A percentile compares a stretch with the other conserved stretches of the same genome.
Conservation (phyloP, 23 red algal genomes). For the Gracilariopsis chorda region DNA sequence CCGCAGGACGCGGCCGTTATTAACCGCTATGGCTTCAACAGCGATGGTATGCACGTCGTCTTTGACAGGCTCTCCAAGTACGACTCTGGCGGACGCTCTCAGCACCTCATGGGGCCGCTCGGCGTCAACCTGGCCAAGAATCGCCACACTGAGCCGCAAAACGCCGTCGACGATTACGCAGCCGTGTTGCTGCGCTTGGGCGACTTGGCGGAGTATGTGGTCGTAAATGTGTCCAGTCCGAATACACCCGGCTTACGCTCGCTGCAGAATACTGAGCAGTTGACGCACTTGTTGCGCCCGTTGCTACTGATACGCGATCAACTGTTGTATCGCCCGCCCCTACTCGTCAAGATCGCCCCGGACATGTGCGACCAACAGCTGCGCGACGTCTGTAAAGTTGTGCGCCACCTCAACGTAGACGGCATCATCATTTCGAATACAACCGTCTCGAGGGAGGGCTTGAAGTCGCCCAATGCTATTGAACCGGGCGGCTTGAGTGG, state of each 20-base stretch:
- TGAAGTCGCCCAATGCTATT: neutral
- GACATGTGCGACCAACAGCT: slow-evolving; percentile 77
- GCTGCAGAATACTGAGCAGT: slow-evolving; percentile 53
- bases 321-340: slow-evolving; percentile 59
- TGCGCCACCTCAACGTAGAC: slow-evolving; percentile 67
- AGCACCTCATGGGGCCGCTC: slow-evolving; percentile 56
- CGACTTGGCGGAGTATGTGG: slow-evolving; percentile 84
- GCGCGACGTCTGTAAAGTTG: slow-evolving; percentile 61
- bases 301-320: slow-evolving; percentile 66
- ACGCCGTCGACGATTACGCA: slow-evolving; percentile 77
- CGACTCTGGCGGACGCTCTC: slow-evolving; percentile 19
- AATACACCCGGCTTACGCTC: slow-evolving; percentile 93
- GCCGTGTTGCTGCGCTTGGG: slow-evolving; percentile 54
- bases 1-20: slow-evolving; percentile 75
- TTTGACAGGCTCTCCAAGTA: neutral
- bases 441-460: slow-evolving; percentile 48
- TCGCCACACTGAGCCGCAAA: slow-evolving; percentile 50
- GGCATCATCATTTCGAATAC: slow-evolving; percentile 93
- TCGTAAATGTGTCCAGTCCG: slow-evolving; percentile 93
- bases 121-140: slow-evolving; percentile 98
- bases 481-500: slow-evolving; percentile 86
- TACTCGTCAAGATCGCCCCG: slow-evolving; percentile 93
- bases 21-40: slow-evolving; percentile 97
- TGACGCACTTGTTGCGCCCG: slow-evolving; percentile 46
- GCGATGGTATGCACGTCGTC: slow-evolving; percentile 56